phyloP scores from a whole-genome alignment of 352 stramenopile species.

The Phytophthora megakarya region DNA sequence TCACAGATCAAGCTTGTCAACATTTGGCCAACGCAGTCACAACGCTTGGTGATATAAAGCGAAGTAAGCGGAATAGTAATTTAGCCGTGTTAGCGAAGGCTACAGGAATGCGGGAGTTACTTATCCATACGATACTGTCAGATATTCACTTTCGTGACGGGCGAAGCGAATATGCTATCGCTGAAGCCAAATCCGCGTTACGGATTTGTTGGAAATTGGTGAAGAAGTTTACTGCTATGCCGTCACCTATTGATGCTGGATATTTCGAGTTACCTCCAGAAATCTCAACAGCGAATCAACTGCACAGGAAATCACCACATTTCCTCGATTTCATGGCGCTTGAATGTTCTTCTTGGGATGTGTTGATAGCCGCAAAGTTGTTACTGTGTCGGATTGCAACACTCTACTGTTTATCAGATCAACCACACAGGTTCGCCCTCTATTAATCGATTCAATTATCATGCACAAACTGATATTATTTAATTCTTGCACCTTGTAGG shows the following conservation, averaged over 20 bases:
- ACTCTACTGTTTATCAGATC: constrained; percentile 53
- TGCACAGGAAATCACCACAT: constrained; percentile 23
- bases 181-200: constrained; percentile 60
- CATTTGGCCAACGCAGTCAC: constrained; percentile 35
- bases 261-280: constrained; percentile 51
- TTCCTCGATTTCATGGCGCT: constrained; percentile 68
- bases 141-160: constrained; percentile 64
- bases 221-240: constrained; percentile 42
- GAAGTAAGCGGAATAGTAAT: constrained; percentile 6
- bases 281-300: constrained; percentile 27
- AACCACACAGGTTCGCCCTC: constrained; percentile 52
- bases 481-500: constrained; percentile 24
- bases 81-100: constrained; percentile 34
- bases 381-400: constrained; percentile 64
- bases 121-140: constrained; percentile 54
- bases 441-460: constrained; percentile 1
- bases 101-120: constrained; percentile 55
- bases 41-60: constrained; percentile 20
- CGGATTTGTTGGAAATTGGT: constrained; percentile 74
- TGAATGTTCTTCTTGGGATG: constrained; percentile 76
- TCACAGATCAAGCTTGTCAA: constrained; percentile 24
- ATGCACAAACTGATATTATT: constrained; percentile 1
- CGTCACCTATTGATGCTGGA: constrained; percentile 8
- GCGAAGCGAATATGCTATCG: constrained; percentile 43
- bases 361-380: constrained; percentile 60